phyloP scores from a whole-genome alignment of 345 rosid genomes.

The Cardamine occulta region DNA sequence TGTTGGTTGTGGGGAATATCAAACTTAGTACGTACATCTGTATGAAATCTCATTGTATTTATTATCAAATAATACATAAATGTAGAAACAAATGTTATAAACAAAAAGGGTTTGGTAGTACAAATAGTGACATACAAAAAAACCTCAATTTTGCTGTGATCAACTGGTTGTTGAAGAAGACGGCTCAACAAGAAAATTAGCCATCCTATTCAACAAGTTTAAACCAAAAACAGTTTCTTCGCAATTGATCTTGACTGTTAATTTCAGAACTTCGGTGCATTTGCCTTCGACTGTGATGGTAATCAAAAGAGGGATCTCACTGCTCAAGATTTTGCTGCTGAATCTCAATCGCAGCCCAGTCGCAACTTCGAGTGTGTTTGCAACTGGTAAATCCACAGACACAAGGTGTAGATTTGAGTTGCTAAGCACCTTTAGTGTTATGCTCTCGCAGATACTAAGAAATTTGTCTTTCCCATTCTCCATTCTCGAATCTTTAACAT shows the following conservation, averaged over 20 bases:
- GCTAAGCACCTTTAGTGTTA: slow-evolving; percentile 76
- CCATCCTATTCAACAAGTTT: slow-evolving; percentile 79
- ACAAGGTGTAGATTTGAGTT: slow-evolving; percentile 79
- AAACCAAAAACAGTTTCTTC: slow-evolving; percentile 94
- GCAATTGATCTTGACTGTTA: slow-evolving; percentile 75
- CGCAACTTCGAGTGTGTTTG: slow-evolving; percentile 77
- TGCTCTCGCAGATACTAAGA: slow-evolving; percentile 70
- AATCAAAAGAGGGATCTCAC: slow-evolving; percentile 73
- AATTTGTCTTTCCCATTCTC: slow-evolving; percentile 67
- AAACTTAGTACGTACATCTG: neutral
- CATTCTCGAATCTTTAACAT: slow-evolving; percentile 58
- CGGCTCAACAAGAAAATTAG: slow-evolving; percentile 64
- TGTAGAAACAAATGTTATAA: neutral
- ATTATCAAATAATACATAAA: slow-evolving; percentile 5
- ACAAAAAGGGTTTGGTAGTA: neutral
- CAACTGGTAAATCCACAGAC: slow-evolving; percentile 78
- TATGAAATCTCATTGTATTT: slow-evolving; percentile 15
- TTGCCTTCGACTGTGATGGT: slow-evolving; percentile 82
- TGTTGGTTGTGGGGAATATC: neutral
- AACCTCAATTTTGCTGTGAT: neutral
- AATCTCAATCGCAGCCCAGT: slow-evolving; percentile 76
- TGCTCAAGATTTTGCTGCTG: slow-evolving; percentile 85
- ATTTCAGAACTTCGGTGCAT: slow-evolving; percentile 67
- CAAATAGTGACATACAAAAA: neutral
- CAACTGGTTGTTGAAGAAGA: slow-evolving; percentile 27